phyloP scores from a whole-genome alignment of 2,329 filamentous ascomycete genomes.

The Aspergillus piperis region DNA sequence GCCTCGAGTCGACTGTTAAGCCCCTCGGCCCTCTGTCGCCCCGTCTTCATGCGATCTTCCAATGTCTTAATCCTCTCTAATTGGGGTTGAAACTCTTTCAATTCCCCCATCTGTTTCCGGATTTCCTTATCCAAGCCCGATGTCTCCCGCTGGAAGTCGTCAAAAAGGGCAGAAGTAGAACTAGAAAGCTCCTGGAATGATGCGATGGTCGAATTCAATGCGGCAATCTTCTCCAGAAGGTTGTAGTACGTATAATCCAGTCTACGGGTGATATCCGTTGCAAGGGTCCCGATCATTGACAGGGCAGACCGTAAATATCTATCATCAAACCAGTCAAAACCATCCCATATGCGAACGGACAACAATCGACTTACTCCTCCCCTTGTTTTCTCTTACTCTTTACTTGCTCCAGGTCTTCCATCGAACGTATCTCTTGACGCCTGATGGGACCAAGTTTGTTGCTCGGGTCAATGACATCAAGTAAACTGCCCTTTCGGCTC shows the following conservation, averaged over 20 bases:
- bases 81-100: slow-evolving; percentile 43
- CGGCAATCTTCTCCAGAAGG: slow-evolving; percentile 47
- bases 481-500: slow-evolving; percentile 33
- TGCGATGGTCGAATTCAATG: slow-evolving; percentile 42
- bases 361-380: slow-evolving; percentile 64
- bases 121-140: slow-evolving; percentile 39
- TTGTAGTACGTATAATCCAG: slow-evolving; percentile 53
- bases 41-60: slow-evolving; percentile 42
- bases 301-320: slow-evolving; percentile 39
- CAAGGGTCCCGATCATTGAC: slow-evolving; percentile 38
- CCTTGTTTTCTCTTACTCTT: slow-evolving; percentile 72
- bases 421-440: slow-evolving; percentile 33
- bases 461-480: slow-evolving; percentile 29
- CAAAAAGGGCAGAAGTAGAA: slow-evolving; percentile 38
- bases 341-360: background rate
- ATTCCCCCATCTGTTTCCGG: slow-evolving; percentile 38
- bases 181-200: slow-evolving; percentile 45
- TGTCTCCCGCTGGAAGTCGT: slow-evolving; percentile 42
- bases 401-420: slow-evolving; percentile 38
- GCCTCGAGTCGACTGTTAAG: slow-evolving; percentile 42
- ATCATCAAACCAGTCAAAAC: slow-evolving; percentile 7
- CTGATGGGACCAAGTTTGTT: slow-evolving; percentile 31
- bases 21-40: slow-evolving; percentile 36
- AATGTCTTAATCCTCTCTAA: slow-evolving; percentile 38
- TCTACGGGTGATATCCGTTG: slow-evolving; percentile 47